These are phyloP conservation scores for Lichtheimia ornata DNA, from an alignment of 371 early-diverging fungal species.

Conservation along the genomic window DNA sequence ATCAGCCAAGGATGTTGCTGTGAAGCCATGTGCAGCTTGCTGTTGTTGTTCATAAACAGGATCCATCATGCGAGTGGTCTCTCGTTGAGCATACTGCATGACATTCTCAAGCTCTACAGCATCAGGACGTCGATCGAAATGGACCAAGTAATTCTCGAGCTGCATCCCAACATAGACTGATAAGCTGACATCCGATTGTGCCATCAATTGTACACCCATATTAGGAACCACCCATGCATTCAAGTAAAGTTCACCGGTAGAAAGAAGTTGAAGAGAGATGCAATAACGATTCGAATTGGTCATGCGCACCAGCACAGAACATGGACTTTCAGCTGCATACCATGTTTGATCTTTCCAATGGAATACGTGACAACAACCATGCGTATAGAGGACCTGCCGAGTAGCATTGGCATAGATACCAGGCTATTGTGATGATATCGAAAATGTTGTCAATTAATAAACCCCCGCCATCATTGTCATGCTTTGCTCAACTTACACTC, in stretches of 20 bases:
- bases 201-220: slow-evolving; percentile 31
- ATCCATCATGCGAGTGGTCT: slow-evolving; percentile 6
- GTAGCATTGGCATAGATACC: slow-evolving; percentile 26
- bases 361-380: slow-evolving; percentile 42
- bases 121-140: slow-evolving; percentile 38
- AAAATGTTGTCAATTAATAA: not conserved
- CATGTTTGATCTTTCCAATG: slow-evolving; percentile 50
- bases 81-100: slow-evolving; percentile 27
- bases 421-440: slow-evolving; percentile 4
- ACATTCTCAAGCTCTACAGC: slow-evolving; percentile 24
- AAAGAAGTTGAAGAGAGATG: slow-evolving; percentile 37
- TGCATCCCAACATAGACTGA: slow-evolving; percentile 35
- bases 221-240: slow-evolving; percentile 48
- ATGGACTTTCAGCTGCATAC: slow-evolving; percentile 44
- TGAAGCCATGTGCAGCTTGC: not conserved
- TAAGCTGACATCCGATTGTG: slow-evolving; percentile 41
- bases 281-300: slow-evolving; percentile 36
- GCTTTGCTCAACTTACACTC: slow-evolving; percentile 24
- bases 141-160: slow-evolving; percentile 48
- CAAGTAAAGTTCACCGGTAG: slow-evolving; percentile 36
- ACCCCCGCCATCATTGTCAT: not conserved
- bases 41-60: not conserved
- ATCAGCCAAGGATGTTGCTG: slow-evolving; percentile 9
- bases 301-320: slow-evolving; percentile 34
- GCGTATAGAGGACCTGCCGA: slow-evolving; percentile 33